phyloP scores from a whole-genome alignment of 2,329 filamentous ascomycete species.

The Xylariales sp. region DNA sequence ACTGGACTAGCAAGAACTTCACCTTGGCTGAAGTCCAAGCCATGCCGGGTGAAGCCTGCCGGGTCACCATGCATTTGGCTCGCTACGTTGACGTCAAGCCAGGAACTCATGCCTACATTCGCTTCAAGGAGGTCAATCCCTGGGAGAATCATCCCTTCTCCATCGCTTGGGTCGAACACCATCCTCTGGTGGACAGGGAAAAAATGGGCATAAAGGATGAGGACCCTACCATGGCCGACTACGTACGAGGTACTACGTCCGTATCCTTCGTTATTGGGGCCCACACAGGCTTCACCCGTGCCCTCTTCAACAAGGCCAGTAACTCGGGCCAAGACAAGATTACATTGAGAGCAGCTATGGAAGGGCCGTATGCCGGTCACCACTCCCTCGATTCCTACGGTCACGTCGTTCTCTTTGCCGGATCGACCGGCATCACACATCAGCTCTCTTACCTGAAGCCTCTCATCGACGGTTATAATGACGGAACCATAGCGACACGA shows the following conservation, averaged over 20 bases:
- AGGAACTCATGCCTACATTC: slow-evolving; percentile 71
- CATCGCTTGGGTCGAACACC: slow-evolving; percentile 66
- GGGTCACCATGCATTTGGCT: slow-evolving; percentile 66
- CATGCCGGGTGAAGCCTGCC: slow-evolving; percentile 64
- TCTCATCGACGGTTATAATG: slow-evolving; percentile 63
- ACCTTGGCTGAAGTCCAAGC: slow-evolving; percentile 64
- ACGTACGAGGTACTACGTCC: slow-evolving; percentile 36
- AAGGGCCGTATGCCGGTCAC: slow-evolving; percentile 84
- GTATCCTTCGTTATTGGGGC: slow-evolving; percentile 84
- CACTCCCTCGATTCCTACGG: slow-evolving; percentile 89
- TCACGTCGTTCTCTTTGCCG: slow-evolving; percentile 84
- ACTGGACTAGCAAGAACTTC: slow-evolving; percentile 54
- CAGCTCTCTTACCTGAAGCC: slow-evolving; percentile 85
- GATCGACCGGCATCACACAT: slow-evolving; percentile 92
- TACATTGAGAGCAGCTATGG: slow-evolving; percentile 67
- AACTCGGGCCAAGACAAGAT: slow-evolving; percentile 48
- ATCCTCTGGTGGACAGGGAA: slow-evolving; percentile 32
- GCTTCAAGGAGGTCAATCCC: slow-evolving; percentile 59
- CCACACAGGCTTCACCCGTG: slow-evolving; percentile 81
- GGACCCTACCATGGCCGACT: slow-evolving; percentile 23
- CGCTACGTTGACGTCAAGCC: slow-evolving; percentile 62
- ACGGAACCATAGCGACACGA: slow-evolving; percentile 72
- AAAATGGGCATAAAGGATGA: slow-evolving; percentile 36
- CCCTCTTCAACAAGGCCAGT: slow-evolving; percentile 67
- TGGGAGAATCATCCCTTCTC: slow-evolving; percentile 79